Evolutionary conservation across 2,329 filamentous ascomycete species (phyloP).

Genomic region (Arthrobotrys conoides): DNA sequence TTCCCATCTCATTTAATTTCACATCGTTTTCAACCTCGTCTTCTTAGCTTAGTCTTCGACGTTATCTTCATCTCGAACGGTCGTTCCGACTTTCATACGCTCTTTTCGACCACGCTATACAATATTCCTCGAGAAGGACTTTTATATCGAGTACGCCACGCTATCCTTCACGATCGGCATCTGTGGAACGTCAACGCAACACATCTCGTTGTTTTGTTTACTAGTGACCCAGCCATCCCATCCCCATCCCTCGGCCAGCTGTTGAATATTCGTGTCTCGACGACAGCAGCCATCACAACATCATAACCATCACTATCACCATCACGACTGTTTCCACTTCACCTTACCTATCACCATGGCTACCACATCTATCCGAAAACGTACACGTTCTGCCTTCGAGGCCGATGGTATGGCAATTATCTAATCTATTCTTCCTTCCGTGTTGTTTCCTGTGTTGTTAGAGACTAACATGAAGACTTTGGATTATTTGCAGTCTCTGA

Average conservation of each 20-base stretch:
- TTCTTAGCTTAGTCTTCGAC: constrained; percentile 1
- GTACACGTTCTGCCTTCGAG: constrained; percentile 54
- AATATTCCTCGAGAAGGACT: neutral
- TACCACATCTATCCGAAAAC: constrained; percentile 47
- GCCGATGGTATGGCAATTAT: constrained; percentile 39
- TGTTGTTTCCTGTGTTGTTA: constrained; percentile 1
- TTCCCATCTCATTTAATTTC: constrained; percentile 21
- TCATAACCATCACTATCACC: constrained; percentile 23
- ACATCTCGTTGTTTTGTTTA: constrained; percentile 58
- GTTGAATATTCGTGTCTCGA: constrained; percentile 4
- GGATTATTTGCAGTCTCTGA: constrained; percentile 10
- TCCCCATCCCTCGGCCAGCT: constrained; percentile 11
- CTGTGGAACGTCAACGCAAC: constrained; percentile 45
- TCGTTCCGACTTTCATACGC: constrained; percentile 10
- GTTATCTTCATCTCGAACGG: constrained; percentile 9
- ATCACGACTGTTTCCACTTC: neutral
- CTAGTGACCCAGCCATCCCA: neutral
- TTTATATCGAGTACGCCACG: constrained; percentile 12
- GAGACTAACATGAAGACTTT: constrained; percentile 6
- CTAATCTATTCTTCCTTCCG: neutral
- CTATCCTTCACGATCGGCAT: constrained; percentile 21
- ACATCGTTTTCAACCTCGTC: neutral
- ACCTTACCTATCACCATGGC: constrained; percentile 15
- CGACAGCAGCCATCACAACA: constrained; percentile 17
- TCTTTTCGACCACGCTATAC: constrained; percentile 7